These are phyloP conservation scores for Chaetothyriales sp. DNA, from an alignment of 2,329 filamentous ascomycete species.

Conservation along the genomic window DNA sequence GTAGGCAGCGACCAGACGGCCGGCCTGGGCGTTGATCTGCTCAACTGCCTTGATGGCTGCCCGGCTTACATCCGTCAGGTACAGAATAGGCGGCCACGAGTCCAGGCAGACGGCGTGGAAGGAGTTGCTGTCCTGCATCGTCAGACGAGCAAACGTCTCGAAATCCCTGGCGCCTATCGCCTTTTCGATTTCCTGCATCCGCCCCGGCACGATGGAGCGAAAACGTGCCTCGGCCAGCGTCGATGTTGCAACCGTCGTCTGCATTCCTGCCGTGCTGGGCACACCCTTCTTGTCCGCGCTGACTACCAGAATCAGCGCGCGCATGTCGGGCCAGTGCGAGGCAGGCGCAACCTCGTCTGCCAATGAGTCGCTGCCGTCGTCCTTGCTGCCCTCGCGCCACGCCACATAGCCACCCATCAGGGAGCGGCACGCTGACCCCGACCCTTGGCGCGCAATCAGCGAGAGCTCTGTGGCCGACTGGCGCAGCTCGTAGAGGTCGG, in stretches of 20 bases:
- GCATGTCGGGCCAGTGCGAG: slow-evolving; percentile 89
- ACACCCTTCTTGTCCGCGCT: slow-evolving; percentile 94
- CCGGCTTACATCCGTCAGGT: slow-evolving; percentile 85
- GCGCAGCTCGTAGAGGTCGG: slow-evolving; percentile 76
- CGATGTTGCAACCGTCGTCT: slow-evolving; percentile 84
- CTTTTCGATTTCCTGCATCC: slow-evolving; percentile 73
- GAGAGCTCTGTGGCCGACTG: slow-evolving; percentile 70
- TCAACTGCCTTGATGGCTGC: slow-evolving; percentile 82
- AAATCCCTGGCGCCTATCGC: slow-evolving; percentile 71
- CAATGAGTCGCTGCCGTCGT: slow-evolving; percentile 71
- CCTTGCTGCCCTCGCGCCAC: slow-evolving; percentile 65
- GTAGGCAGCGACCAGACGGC: slow-evolving; percentile 73
- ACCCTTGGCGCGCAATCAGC: slow-evolving; percentile 80
- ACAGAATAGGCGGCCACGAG: slow-evolving; percentile 94
- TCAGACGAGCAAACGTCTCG: slow-evolving; percentile 69
- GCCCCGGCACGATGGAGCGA: slow-evolving; percentile 57
- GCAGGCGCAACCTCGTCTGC: slow-evolving; percentile 80
- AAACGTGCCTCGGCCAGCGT: slow-evolving; percentile 71
- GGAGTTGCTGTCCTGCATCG: slow-evolving; percentile 92
- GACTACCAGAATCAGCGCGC: slow-evolving; percentile 77
- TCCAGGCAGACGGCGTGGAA: slow-evolving; percentile 94
- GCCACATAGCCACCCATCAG: slow-evolving; percentile 82
- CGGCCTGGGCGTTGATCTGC: slow-evolving; percentile 66
- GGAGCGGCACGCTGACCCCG: slow-evolving; percentile 82
- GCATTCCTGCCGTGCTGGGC: slow-evolving; percentile 85